phyloP scores from a whole-genome alignment of 768 basidiomycete species.

The Nidularia pulvinata region DNA sequence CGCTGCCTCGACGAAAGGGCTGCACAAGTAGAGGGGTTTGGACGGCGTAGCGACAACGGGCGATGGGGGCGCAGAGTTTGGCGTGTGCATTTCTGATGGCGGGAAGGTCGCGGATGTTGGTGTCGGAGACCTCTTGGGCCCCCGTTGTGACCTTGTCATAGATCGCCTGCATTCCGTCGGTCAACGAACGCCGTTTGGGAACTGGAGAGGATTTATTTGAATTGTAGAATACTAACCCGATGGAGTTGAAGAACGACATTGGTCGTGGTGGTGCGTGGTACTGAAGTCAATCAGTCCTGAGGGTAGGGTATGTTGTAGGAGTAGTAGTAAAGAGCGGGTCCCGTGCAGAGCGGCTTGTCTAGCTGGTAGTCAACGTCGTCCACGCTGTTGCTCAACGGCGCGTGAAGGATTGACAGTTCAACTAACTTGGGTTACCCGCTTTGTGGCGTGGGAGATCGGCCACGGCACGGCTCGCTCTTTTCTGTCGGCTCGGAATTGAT shows the following conservation, averaged over 20 bases:
- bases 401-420: too few species aligned
- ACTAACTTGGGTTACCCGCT: too few species aligned
- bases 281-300: slow-evolving; percentile 28
- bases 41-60: slow-evolving; percentile 25
- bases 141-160: slow-evolving; percentile 70
- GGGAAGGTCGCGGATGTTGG: slow-evolving; percentile 68
- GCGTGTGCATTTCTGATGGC: slow-evolving; percentile 39
- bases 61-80: slow-evolving; percentile 31
- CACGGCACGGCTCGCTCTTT: too few species aligned
- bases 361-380: too few species aligned
- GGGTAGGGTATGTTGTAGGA: too few species aligned
- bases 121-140: slow-evolving; percentile 72
- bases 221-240: slow-evolving; percentile 51
- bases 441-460: too few species aligned
- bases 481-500: too few species aligned
- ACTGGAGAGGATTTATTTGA: not conserved
- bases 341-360: too few species aligned
- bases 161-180: slow-evolving; percentile 47
- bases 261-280: slow-evolving; percentile 7
- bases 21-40: slow-evolving; percentile 87
- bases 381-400: too few species aligned
- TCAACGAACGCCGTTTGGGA: slow-evolving; percentile 4
- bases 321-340: too few species aligned
- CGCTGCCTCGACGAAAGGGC: slow-evolving; percentile 96
- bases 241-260: slow-evolving; percentile 87